These are phyloP conservation scores for Rhodotorula sp. DNA, from an alignment of 1,284 basidiomycete species.

Conservation along the genomic window DNA sequence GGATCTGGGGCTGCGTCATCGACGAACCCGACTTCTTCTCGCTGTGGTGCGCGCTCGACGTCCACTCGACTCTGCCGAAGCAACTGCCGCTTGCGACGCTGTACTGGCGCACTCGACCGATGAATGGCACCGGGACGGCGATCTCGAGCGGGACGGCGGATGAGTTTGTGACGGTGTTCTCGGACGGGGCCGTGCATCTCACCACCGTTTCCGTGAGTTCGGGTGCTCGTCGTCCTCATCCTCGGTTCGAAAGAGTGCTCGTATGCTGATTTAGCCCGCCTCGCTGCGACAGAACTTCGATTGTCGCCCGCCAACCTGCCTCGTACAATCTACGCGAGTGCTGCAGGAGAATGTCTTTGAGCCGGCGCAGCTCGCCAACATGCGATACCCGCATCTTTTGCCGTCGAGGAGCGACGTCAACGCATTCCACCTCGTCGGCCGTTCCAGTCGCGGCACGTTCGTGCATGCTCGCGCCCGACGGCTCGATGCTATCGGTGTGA, in stretches of 20 bases:
- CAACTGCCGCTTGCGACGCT: conserved; percentile 53
- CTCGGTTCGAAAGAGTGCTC: neutral
- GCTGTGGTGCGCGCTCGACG: conserved; percentile 73
- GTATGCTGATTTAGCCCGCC: neutral
- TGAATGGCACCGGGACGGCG: conserved; percentile 50
- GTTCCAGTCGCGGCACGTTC: conserved; percentile 7
- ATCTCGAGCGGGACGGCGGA: conserved; percentile 17
- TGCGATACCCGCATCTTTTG: conserved; percentile 24
- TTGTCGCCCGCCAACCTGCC: conserved; percentile 78
- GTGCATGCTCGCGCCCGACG: conserved; percentile 5
- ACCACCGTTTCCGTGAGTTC: conserved; percentile 24
- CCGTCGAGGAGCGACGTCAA: neutral
- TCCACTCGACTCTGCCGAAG: conserved; percentile 52
- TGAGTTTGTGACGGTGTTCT: conserved; percentile 50
- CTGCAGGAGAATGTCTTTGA: conserved; percentile 36
- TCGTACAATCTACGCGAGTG: conserved; percentile 51
- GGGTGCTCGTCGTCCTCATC: neutral
- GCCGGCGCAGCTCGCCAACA: conserved; percentile 15
- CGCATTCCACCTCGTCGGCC: conserved; percentile 19
- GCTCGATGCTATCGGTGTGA: neutral
- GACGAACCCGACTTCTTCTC: conserved; percentile 82
- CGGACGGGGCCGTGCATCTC: conserved; percentile 63
- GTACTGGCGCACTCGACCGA: conserved; percentile 50
- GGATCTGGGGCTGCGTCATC: conserved; percentile 81
- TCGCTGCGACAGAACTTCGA: conserved; percentile 69